Percentiles rank a stretch among this genome's conserved stretches.
Evolutionary conservation across 148 eudicot genomes (phyloP).

Genomic region (Polygonum aviculare): DNA sequence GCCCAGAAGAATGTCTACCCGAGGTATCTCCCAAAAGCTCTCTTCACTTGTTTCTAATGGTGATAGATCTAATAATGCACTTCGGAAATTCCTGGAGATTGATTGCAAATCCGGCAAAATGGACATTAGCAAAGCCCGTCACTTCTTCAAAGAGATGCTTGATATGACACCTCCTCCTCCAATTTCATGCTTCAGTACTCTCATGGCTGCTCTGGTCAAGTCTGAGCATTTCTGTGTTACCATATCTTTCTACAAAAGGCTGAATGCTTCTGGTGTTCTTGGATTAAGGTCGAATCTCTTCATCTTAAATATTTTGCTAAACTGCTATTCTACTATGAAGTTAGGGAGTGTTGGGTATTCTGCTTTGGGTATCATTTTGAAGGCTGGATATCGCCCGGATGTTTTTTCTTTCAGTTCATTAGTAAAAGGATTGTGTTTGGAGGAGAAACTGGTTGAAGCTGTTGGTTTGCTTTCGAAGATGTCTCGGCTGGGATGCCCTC

Average conservation of each 20-base stretch:
- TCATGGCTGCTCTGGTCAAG: too few species aligned
- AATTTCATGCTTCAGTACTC: too few species aligned
- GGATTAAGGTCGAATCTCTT: constrained; percentile 10
- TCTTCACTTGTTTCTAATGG: neutral
- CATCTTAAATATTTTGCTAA: constrained; percentile 11
- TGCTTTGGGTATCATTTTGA: too few species aligned
- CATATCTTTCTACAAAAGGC: constrained; percentile 10
- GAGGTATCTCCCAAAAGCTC: neutral
- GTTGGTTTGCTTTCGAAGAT: too few species aligned
- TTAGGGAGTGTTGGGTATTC: too few species aligned
- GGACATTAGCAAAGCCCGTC: neutral
- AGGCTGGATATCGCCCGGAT: too few species aligned
- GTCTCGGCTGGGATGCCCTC: too few species aligned
- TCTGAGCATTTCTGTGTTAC: neutral
- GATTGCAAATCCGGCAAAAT: neutral
- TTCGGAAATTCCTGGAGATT: neutral
- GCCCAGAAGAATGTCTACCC: neutral
- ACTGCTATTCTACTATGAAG: too few species aligned
- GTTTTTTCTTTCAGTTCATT: too few species aligned
- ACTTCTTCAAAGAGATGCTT: constrained; percentile 18
- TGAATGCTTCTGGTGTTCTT: constrained; percentile 5
- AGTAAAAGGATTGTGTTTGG: too few species aligned
- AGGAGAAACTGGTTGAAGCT: too few species aligned
- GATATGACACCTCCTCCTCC: neutral
- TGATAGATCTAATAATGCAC: neutral